Percentiles rank a stretch among this genome's conserved stretches.
Evolutionary conservation across 805 yeast species (phyloP).

Genomic region (Saccharomycopsis olivae): DNA sequence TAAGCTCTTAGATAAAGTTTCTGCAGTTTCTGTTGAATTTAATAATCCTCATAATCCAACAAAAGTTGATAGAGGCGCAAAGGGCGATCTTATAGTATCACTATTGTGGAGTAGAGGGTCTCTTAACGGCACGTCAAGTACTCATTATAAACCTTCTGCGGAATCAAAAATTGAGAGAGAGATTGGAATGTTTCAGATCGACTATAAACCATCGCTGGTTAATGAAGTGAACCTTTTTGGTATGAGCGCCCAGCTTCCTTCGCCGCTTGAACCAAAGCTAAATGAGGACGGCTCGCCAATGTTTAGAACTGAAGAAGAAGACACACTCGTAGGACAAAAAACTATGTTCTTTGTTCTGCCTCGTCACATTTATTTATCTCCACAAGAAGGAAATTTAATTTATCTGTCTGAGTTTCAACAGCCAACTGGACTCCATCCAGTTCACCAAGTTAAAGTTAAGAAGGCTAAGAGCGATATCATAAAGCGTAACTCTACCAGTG

Average conservation of each 20-base stretch:
- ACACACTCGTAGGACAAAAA: conserved; percentile 14
- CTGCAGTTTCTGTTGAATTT: neutral
- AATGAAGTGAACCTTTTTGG: conserved; percentile 16
- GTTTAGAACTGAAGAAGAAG: conserved; percentile 9
- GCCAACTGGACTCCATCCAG: conserved; percentile 16
- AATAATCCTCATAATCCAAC: neutral
- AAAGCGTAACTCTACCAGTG: conserved; percentile 1
- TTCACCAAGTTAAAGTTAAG: conserved; percentile 10
- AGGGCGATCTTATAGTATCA: conserved; percentile 3
- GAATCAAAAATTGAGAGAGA: conserved; percentile 2
- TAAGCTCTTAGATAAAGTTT: neutral
- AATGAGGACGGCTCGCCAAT: neutral
- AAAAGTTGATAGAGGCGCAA: neutral
- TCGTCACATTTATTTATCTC: conserved; percentile 1
- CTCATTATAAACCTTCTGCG: neutral
- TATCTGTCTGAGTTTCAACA: conserved; percentile 6
- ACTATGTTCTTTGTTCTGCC: conserved; percentile 16
- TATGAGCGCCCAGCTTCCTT: conserved; percentile 14
- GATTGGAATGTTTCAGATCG: conserved; percentile 16
- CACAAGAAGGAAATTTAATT: neutral
- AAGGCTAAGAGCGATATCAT: neutral
- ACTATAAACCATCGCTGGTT: conserved; percentile 9
- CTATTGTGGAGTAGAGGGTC: conserved; percentile 14
- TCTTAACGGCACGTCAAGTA: conserved; percentile 1
- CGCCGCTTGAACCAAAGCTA: neutral